Conservation (phyloP, 2,329 filamentous ascomycete species). For the Chaetothyriales sp. region DNA sequence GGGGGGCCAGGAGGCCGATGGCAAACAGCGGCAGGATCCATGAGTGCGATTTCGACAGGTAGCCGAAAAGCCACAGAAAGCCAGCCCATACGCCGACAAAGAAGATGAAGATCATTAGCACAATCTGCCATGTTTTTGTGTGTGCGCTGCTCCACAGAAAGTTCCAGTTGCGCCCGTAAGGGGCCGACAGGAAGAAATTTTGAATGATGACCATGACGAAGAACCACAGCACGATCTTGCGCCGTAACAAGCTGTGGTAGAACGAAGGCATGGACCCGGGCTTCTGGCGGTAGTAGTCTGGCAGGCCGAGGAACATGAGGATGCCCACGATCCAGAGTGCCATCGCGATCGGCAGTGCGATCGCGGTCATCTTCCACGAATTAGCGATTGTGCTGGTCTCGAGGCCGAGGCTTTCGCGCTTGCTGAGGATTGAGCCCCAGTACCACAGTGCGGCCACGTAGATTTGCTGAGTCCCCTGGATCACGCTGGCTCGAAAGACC, state of each 20-base stretch:
- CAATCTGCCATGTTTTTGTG: conserved; percentile 43
- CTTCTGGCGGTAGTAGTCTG: conserved; percentile 51
- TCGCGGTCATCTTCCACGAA: conserved; percentile 36
- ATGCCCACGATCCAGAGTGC: conserved; percentile 44
- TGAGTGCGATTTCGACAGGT: conserved; percentile 46
- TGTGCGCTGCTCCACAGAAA: conserved; percentile 48
- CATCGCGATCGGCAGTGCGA: conserved; percentile 45
- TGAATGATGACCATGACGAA: conserved; percentile 50
- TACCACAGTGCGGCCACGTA: conserved; percentile 54
- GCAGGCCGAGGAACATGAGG: conserved; percentile 47
- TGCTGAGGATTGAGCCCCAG: conserved; percentile 47
- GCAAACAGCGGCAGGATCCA: conserved; percentile 57
- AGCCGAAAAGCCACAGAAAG: conserved; percentile 39
- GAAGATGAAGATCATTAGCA: conserved; percentile 36
- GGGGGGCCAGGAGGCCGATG: conserved; percentile 50
- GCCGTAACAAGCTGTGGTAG: conserved; percentile 47
- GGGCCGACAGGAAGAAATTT: conserved; percentile 54
- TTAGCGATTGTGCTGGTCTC: conserved; percentile 18
- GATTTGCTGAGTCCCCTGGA: conserved; percentile 54
- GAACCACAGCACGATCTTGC: conserved; percentile 56
- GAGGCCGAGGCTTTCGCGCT: conserved; percentile 30
- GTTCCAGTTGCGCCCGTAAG: conserved; percentile 54
- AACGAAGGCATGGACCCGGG: conserved; percentile 53
- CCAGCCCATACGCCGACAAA: conserved; percentile 45
- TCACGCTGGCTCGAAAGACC: conserved; percentile 53